Evolutionary conservation across 2,329 filamentous ascomycete genomes (phyloP).

Genomic region (Parastagonospora avenae): DNA sequence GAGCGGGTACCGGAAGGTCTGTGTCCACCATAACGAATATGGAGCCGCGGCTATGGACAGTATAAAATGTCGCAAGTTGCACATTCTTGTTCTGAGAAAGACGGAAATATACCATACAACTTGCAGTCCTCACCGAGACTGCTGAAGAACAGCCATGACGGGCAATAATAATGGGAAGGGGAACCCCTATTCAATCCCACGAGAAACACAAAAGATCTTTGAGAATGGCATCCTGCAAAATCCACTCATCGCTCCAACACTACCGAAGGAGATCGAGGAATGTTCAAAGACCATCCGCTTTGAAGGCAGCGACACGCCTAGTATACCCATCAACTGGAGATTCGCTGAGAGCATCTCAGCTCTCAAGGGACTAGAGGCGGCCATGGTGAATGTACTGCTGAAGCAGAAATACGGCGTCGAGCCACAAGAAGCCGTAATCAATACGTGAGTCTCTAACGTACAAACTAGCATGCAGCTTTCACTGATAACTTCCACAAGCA

Average conservation of each 20-base stretch:
- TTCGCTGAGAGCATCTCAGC: conserved; percentile 60
- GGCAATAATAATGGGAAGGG: conserved; percentile 14
- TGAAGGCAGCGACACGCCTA: conserved; percentile 51
- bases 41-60: too few species aligned
- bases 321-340: conserved; percentile 61
- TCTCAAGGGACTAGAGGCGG: conserved; percentile 57
- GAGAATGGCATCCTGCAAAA: conserved; percentile 52
- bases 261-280: conserved; percentile 46
- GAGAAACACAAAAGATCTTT: conserved; percentile 29
- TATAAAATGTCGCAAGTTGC: too few species aligned
- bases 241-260: conserved; percentile 43
- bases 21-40: not conserved
- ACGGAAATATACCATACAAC: too few species aligned
- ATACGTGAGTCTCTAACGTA: conserved; percentile 46
- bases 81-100: too few species aligned
- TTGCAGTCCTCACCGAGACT: too few species aligned
- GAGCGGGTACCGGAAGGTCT: not conserved
- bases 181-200: conserved; percentile 33
- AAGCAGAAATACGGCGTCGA: conserved; percentile 53
- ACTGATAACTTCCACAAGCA: conserved; percentile 21
- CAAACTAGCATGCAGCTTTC: not conserved
- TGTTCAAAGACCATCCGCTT: conserved; percentile 48
- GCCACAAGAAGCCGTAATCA: conserved; percentile 51
- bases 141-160: too few species aligned
- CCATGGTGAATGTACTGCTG: conserved; percentile 52